A percentile compares a stretch with the other conserved stretches of the same genome.
Evolutionary conservation across 495 filamentous ascomycete species (phyloP).

Genomic region (Talaromyces wortmannii): DNA sequence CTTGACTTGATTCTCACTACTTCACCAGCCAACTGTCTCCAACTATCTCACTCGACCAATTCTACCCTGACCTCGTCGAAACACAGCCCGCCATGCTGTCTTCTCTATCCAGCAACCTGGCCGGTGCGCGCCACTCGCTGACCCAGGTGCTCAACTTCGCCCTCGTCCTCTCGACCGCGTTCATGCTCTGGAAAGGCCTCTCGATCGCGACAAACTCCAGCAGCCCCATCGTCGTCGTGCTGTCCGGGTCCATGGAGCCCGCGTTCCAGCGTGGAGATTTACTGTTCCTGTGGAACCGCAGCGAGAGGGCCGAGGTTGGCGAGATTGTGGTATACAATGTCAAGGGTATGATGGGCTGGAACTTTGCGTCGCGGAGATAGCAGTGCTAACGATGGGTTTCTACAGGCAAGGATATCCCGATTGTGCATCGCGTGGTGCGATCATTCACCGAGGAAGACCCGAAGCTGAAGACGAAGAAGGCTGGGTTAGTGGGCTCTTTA

Average conservation of each 20-base stretch:
- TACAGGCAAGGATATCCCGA: constrained; percentile 84
- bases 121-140: constrained; percentile 75
- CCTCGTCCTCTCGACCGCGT: constrained; percentile 87
- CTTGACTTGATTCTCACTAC: too few species aligned
- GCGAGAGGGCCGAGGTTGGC: constrained; percentile 58
- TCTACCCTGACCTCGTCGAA: too few species aligned
- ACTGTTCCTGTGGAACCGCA: constrained; percentile 90
- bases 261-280: constrained; percentile 95
- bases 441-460: constrained; percentile 51
- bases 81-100: constrained; percentile 57
- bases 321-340: constrained; percentile 97
- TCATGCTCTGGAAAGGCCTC: constrained; percentile 98
- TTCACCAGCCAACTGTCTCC: too few species aligned
- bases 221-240: constrained; percentile 90
- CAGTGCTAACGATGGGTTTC: not conserved
- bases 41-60: too few species aligned
- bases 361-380: constrained; percentile 1
- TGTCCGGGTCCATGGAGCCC: constrained; percentile 94
- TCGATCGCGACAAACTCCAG: constrained; percentile 80
- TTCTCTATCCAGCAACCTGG: constrained; percentile 47
- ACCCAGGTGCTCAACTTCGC: constrained; percentile 94
- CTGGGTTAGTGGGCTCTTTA: not conserved
- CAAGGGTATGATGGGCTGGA: constrained; percentile 7
- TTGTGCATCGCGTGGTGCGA: constrained; percentile 82
- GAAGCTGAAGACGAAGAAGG: constrained; percentile 24